Percentiles rank a stretch among this genome's conserved stretches.
phyloP scores from a whole-genome alignment of 1,139 yeast genomes.

The Hansenula lynferdii region DNA sequence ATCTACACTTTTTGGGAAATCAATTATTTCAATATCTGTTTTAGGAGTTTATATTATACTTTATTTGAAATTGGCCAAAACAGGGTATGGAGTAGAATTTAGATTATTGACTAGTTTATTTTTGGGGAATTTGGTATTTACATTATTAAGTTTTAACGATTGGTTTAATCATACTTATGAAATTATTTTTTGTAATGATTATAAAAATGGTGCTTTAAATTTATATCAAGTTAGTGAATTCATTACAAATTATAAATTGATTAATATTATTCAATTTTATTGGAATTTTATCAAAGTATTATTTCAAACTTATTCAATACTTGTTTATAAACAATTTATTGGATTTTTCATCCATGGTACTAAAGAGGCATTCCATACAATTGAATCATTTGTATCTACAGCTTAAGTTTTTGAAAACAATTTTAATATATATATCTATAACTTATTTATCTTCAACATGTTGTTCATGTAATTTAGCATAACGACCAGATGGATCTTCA shows the following conservation, averaged over 20 bases:
- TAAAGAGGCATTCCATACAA: conserved; percentile 8
- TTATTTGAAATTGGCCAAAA: conserved; percentile 4
- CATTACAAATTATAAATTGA: conserved; percentile 15
- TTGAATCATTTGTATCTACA: conserved; percentile 3
- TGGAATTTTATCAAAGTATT: not conserved
- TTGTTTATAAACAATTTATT: conserved; percentile 15
- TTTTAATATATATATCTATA: too few species aligned
- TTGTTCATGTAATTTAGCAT: conserved; percentile 80
- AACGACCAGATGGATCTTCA: conserved; percentile 98
- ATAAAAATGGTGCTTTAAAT: conserved; percentile 19
- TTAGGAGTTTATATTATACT: conserved; percentile 10
- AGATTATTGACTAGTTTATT: conserved; percentile 17
- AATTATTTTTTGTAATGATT: conserved; percentile 21
- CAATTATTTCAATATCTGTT: conserved; percentile 10
- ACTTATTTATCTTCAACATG: conserved; percentile 32
- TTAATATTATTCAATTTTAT: conserved; percentile 4
- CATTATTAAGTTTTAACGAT: conserved; percentile 15
- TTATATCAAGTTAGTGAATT: conserved; percentile 19
- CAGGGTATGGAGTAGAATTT: conserved; percentile 18
- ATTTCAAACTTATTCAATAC: conserved; percentile 6
- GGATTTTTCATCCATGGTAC: conserved; percentile 10
- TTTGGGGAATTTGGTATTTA: conserved; percentile 15
- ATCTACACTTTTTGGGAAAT: conserved; percentile 20
- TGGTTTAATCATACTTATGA: conserved; percentile 20
- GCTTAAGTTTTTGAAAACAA: too few species aligned